Conservation (phyloP, 257 asterid genomes). For the Leptodermis oblonga region DNA sequence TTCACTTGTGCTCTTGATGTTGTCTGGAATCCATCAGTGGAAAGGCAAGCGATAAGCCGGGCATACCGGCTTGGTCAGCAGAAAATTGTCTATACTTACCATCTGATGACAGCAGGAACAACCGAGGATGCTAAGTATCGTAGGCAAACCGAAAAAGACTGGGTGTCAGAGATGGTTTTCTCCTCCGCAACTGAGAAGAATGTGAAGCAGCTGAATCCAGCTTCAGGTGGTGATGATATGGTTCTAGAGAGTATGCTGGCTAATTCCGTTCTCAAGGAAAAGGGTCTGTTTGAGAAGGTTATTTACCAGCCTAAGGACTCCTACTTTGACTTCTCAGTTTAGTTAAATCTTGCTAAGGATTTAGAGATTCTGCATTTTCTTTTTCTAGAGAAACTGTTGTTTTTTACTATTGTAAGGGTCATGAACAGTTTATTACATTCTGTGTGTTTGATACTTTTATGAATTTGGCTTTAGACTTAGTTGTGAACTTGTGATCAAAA, state of each 20-base stretch:
- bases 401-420: too few relatives aligned
- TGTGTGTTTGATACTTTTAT: too few relatives aligned
- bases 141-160: constrained; percentile 44
- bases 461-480: too few relatives aligned
- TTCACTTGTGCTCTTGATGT: constrained; percentile 76
- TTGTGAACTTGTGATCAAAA: too few relatives aligned
- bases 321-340: too few relatives aligned
- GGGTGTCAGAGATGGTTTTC: constrained; percentile 51
- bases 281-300: too few relatives aligned
- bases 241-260: constrained; percentile 54
- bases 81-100: constrained; percentile 63
- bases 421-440: too few relatives aligned
- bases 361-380: too few relatives aligned
- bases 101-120: constrained; percentile 37
- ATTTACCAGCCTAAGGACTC: too few relatives aligned
- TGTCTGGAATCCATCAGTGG: constrained; percentile 74
- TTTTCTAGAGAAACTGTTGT: too few relatives aligned
- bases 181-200: constrained; percentile 16
- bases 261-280: constrained; percentile 15
- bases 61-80: constrained; percentile 83
- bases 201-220: background rate
- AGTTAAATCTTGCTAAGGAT: too few relatives aligned
- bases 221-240: constrained; percentile 28
- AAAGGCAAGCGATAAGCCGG: constrained; percentile 73
- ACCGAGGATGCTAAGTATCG: constrained; percentile 46